Evolutionary conservation across 179 eudicot genomes (phyloP).

Genomic region (Beta lomatogona): DNA sequence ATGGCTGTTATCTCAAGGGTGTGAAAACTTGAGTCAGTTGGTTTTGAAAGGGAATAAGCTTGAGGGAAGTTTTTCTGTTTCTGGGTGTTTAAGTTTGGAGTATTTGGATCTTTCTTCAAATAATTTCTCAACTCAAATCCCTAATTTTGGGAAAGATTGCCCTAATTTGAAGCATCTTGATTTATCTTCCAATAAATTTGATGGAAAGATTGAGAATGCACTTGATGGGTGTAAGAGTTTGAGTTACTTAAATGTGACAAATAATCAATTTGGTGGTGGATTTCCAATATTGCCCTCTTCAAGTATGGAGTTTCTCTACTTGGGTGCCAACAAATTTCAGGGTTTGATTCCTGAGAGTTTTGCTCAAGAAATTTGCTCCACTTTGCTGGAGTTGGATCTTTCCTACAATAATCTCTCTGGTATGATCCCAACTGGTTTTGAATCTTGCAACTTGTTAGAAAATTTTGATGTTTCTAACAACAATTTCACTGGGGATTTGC

Average conservation of each 20-base stretch:
- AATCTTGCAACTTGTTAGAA: constrained; percentile 49
- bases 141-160: constrained; percentile 43
- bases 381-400: constrained; percentile 59
- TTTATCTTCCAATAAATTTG: constrained; percentile 64
- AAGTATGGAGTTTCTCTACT: constrained; percentile 46
- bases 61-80: constrained; percentile 42
- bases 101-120: constrained; percentile 62
- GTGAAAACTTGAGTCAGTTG: constrained; percentile 43
- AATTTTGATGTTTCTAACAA: constrained; percentile 63
- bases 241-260: constrained; percentile 56
- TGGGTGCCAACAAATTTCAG: constrained; percentile 50
- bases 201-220: constrained; percentile 41
- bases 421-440: constrained; percentile 57
- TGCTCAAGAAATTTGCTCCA: constrained; percentile 49
- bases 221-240: constrained; percentile 42
- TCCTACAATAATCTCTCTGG: constrained; percentile 69
- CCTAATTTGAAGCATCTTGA: constrained; percentile 55
- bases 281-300: constrained; percentile 51
- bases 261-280: constrained; percentile 46
- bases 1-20: constrained; percentile 56
- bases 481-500: constrained; percentile 79
- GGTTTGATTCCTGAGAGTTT: constrained; percentile 45
- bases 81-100: constrained; percentile 46
- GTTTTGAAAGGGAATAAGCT: constrained; percentile 64
- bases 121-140: constrained; percentile 58